Evolutionary conservation across 768 basidiomycete species (phyloP).

Genomic region (Symmetrospora coprosmae): DNA sequence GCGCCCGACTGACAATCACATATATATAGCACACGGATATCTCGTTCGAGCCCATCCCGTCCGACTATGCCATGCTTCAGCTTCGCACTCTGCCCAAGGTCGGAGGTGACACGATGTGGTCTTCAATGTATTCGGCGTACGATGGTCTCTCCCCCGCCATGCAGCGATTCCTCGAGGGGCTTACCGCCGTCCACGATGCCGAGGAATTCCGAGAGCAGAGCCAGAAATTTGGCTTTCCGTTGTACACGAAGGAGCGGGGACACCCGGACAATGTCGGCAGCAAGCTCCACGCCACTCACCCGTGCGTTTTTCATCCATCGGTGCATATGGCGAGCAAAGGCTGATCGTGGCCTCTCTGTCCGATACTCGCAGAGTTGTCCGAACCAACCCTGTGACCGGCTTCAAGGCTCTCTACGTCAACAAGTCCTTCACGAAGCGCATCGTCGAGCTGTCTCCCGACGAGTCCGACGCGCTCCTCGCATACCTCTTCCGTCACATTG

Average conservation of each 20-base stretch:
- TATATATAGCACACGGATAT: conserved; percentile 37
- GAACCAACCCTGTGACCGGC: conserved; percentile 22
- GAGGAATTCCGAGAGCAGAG: conserved; percentile 18
- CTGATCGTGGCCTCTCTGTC: too few species aligned
- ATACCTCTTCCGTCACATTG: conserved; percentile 35
- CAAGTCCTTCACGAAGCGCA: conserved; percentile 26
- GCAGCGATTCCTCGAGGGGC: conserved; percentile 46
- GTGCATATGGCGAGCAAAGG: too few species aligned
- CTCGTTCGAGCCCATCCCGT: conserved; percentile 50
- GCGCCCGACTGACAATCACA: not conserved
- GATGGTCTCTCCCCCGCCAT: conserved; percentile 48
- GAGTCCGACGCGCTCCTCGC: conserved; percentile 37
- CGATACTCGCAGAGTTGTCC: too few species aligned
- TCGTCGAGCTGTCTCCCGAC: conserved; percentile 24
- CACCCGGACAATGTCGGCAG: conserved; percentile 11
- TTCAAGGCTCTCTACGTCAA: conserved; percentile 12
- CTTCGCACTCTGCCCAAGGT: conserved; percentile 19
- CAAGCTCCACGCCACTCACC: not conserved
- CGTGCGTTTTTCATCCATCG: too few species aligned
- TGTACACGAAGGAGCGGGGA: not conserved
- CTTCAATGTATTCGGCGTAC: conserved; percentile 38
- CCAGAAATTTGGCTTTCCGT: conserved; percentile 25
- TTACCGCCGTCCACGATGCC: conserved; percentile 46
- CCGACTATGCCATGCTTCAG: conserved; percentile 40
- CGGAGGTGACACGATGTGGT: conserved; percentile 42